Conservation (phyloP, 192 early-diverging fungal species). For the Chytriomyces confervae region DNA sequence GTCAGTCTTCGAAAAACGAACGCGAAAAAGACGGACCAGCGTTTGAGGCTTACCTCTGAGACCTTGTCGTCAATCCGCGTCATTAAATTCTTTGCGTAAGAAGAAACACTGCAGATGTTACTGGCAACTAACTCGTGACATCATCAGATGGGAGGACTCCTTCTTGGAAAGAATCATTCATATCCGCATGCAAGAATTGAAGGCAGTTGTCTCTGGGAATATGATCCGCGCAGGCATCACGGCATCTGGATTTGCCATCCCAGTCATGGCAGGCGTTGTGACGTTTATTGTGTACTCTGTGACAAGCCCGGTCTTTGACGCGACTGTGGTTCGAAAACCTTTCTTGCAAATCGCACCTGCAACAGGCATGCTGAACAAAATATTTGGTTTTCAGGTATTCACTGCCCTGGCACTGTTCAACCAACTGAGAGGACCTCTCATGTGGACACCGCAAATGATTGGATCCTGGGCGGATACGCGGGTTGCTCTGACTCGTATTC, state of each 20-base stretch:
- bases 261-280: slow-evolving; percentile 47
- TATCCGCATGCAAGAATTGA: slow-evolving; percentile 51
- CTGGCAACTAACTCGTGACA: background rate
- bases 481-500: slow-evolving; percentile 55
- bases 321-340: background rate
- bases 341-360: no score
- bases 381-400: background rate
- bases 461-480: slow-evolving; percentile 52
- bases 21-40: slow-evolving; percentile 32
- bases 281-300: slow-evolving; percentile 56
- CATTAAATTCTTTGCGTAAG: slow-evolving; percentile 75
- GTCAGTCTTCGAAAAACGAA: slow-evolving; percentile 35
- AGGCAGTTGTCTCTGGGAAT: slow-evolving; percentile 36
- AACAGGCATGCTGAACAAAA: no score
- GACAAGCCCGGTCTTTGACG: slow-evolving; percentile 25
- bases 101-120: background rate
- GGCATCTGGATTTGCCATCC: slow-evolving; percentile 55
- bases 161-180: slow-evolving; percentile 70
- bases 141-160: slow-evolving; percentile 60
- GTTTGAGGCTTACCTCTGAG: slow-evolving; percentile 55
- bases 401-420: slow-evolving; percentile 38
- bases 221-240: slow-evolving; percentile 49
- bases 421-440: slow-evolving; percentile 32
- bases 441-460: slow-evolving; percentile 36
- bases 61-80: slow-evolving; percentile 73